A percentile compares a stretch with the other conserved stretches of the same genome.
These are phyloP conservation scores for Aspergillus arachidicola DNA, from an alignment of 2,329 filamentous ascomycete species.

Conservation along the genomic window DNA sequence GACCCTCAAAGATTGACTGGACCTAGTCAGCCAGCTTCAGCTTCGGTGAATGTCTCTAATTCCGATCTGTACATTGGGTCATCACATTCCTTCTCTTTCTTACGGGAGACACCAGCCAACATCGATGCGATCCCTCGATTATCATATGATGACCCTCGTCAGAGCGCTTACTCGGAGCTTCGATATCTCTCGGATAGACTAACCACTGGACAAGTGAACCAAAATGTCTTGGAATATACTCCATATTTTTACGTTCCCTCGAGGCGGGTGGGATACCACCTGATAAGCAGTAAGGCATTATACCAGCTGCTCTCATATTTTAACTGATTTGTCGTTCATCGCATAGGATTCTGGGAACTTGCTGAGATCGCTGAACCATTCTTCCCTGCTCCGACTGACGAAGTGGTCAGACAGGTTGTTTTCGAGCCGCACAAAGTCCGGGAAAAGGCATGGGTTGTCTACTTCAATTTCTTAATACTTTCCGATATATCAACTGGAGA, in stretches of 20 bases:
- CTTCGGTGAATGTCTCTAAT: no score
- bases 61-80: neutral
- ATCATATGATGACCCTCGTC: neutral
- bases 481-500: neutral
- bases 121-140: neutral
- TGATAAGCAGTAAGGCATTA: slow-evolving; percentile 1
- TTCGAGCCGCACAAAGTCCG: slow-evolving; percentile 18
- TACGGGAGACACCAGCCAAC: neutral
- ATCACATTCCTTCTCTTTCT: neutral
- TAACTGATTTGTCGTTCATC: neutral
- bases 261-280: neutral
- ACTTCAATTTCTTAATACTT: slow-evolving; percentile 19
- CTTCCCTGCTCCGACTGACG: neutral
- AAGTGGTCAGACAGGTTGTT: slow-evolving; percentile 9
- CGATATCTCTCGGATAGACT: neutral
- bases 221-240: neutral
- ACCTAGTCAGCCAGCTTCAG: accelerated
- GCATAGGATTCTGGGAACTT: neutral
- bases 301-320: no score
- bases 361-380: neutral
- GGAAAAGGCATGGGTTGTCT: slow-evolving; percentile 19
- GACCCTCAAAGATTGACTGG: neutral
- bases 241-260: neutral
- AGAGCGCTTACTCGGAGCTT: neutral
- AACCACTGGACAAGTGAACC: neutral